These are phyloP conservation scores for Colletotrichum sp. DNA, from an alignment of 2,329 filamentous ascomycete genomes.

Conservation along the genomic window DNA sequence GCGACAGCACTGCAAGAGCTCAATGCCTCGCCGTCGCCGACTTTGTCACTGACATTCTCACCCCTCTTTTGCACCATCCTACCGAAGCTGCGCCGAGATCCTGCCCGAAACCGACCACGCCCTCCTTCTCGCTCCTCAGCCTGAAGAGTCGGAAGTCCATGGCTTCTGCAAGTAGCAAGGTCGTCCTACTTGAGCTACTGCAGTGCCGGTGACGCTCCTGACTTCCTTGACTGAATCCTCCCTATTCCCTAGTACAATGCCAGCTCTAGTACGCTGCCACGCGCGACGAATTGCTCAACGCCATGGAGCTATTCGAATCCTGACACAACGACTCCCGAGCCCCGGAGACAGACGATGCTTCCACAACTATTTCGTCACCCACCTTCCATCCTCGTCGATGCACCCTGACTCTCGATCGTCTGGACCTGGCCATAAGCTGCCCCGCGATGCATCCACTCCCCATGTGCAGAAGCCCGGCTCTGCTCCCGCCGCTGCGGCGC, in stretches of 20 bases:
- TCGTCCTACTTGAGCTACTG: constrained; percentile 14
- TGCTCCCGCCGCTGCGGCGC: constrained; percentile 62
- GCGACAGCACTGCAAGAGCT: background rate
- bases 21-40: constrained; percentile 19
- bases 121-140: background rate
- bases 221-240: background rate
- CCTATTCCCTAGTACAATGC: constrained; percentile 7
- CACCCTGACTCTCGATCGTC: constrained; percentile 79
- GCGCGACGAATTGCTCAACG: constrained; percentile 13
- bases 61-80: background rate
- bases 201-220: constrained; percentile 13
- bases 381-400: constrained; percentile 90
- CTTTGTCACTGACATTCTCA: background rate
- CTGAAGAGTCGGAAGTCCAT: constrained; percentile 5
- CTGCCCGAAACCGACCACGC: background rate
- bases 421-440: constrained; percentile 82
- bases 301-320: background rate
- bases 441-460: constrained; percentile 82
- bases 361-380: constrained; percentile 97
- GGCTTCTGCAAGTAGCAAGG: constrained; percentile 14
- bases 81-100: background rate
- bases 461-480: constrained; percentile 65
- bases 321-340: background rate
- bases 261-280: background rate
- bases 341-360: constrained; percentile 59